Conservation (phyloP, 345 rosid genomes). For the Corchorus olitorius region DNA sequence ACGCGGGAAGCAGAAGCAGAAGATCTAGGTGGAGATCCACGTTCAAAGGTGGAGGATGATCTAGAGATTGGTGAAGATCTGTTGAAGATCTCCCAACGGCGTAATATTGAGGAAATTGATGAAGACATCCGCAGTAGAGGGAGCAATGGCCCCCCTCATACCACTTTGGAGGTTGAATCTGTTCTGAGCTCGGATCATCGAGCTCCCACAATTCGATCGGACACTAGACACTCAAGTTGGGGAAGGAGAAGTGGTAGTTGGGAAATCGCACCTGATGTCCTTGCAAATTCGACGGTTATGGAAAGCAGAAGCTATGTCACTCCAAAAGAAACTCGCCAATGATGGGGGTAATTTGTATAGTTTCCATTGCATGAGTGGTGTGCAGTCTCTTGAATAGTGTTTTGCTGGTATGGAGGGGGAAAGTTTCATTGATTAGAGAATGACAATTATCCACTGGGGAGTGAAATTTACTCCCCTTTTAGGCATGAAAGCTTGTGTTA, state of each 20-base stretch:
- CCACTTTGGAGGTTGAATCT: slow-evolving; percentile 52
- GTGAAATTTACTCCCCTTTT: slow-evolving; percentile 22
- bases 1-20: slow-evolving; percentile 56
- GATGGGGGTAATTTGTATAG: slow-evolving; percentile 23
- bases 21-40: slow-evolving; percentile 52
- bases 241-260: slow-evolving; percentile 85
- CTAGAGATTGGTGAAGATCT: slow-evolving; percentile 87
- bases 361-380: slow-evolving; percentile 14
- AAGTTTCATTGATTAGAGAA: not conserved
- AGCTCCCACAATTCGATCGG: slow-evolving; percentile 68
- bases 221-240: slow-evolving; percentile 72
- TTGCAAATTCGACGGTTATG: slow-evolving; percentile 47
- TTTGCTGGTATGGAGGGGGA: slow-evolving; percentile 15
- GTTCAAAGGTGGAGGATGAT: slow-evolving; percentile 92
- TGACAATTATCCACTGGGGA: slow-evolving; percentile 19
- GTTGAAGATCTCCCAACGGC: slow-evolving; percentile 86
- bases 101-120: slow-evolving; percentile 62
- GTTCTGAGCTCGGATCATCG: slow-evolving; percentile 54
- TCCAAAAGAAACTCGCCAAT: slow-evolving; percentile 44
- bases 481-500: slow-evolving; percentile 24
- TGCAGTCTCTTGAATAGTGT: slow-evolving; percentile 15
- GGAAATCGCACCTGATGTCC: slow-evolving; percentile 64
- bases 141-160: slow-evolving; percentile 62
- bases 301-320: slow-evolving; percentile 55
- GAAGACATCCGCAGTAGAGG: slow-evolving; percentile 69